Base-by-base conservation (phyloP, 768 basidiomycete species). In the Boletellus ananas region DNA sequence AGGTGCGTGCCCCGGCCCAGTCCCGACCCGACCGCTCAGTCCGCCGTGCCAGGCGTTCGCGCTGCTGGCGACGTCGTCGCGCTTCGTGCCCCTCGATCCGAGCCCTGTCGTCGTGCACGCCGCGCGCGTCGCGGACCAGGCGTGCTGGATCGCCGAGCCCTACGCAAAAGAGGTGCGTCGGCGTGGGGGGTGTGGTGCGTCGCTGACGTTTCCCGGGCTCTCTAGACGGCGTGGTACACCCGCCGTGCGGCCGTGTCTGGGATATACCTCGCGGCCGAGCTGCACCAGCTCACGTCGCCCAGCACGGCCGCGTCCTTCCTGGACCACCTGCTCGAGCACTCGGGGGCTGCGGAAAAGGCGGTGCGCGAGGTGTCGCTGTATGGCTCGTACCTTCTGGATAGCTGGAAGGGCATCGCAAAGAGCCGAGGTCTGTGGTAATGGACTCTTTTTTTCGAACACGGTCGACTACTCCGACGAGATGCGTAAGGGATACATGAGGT, bases 271-370 rank as follows among this genome's bases (percentile, higher is more conserved):
- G 82, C 85, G n/a, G 80, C 87, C 53, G 90, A 92, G 68, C 72
- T 93, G 14, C 90, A 91, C 59, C 90, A 93, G 61, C 62, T 93
- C n/a, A 77, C 80, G 0, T 92, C 90, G 2, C 87, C 90, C 4
- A 60, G 70, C 12, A 88, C 88, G 3, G 81, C 86, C 0, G 68
- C 72, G 25, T 67, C 72, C 3, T 90, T 93, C 71, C 73, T 93
- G 13, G 81, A 85, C 40, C 68, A 75, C 8, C 77, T 90, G 6
- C 73, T 92, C 13, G 72, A 75, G 10, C 67, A 74, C 3, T 77
- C 80, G 3, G 66, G 72, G 3, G 55, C 66, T 2, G 57, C 82
- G 0, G 75, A 79, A 40, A 65, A 66, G 1, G 72, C 78, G 0
- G 49, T 86, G 8, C 71, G 70, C 36, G 85, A 90, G 51, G 71